phyloP scores from a whole-genome alignment of 23 red algal genomes.

The Gracilariopsis chorda region DNA sequence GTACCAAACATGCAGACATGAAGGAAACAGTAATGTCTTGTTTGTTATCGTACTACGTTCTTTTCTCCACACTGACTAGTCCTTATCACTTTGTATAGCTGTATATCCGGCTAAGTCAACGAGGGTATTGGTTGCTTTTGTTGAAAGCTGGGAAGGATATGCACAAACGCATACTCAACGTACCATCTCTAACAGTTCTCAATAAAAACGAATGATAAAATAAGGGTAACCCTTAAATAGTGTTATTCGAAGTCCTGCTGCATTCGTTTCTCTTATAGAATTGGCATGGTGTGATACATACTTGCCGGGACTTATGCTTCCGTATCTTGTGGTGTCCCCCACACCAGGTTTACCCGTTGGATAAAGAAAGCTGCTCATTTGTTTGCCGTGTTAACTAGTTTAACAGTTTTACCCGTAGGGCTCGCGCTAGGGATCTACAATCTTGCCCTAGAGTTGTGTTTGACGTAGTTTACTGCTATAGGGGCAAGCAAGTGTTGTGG shows the following conservation, averaged over 20 bases:
- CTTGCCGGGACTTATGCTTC: too few relatives aligned
- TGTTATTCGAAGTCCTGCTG: too few relatives aligned
- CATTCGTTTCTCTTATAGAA: too few relatives aligned
- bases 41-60: background rate
- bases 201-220: too few relatives aligned
- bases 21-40: background rate
- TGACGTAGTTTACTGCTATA: slow-evolving; percentile 67
- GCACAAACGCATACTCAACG: background rate
- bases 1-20: background rate
- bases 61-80: background rate
- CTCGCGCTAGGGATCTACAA: background rate
- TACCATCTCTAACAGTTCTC: slow-evolving; percentile 4
- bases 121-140: background rate
- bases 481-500: slow-evolving; percentile 74
- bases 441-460: slow-evolving; percentile 61
- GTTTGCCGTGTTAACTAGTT: too few relatives aligned
- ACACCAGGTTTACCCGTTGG: too few relatives aligned
- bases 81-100: background rate
- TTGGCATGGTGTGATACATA: too few relatives aligned
- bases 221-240: too few relatives aligned
- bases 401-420: too few relatives aligned
- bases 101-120: background rate
- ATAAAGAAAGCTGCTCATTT: too few relatives aligned
- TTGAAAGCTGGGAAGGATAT: background rate
- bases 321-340: too few relatives aligned